Conservation (phyloP, 495 filamentous ascomycete genomes). For the Aspergillus bridgeri region DNA sequence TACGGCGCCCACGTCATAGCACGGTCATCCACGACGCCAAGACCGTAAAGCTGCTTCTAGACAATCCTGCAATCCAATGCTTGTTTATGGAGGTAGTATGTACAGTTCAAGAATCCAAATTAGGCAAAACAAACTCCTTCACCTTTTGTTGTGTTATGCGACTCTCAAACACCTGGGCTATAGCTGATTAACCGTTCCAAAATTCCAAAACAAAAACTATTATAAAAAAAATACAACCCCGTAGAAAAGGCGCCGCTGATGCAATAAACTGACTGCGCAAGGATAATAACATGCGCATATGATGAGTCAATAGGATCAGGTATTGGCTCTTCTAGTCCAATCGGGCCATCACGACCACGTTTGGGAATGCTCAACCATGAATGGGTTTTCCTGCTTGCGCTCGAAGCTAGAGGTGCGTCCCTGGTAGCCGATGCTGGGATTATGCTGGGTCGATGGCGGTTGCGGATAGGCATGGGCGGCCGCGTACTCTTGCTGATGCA, state of each 20-base stretch:
- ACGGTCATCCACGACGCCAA: not conserved
- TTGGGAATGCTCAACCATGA: not conserved
- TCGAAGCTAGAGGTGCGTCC: not conserved
- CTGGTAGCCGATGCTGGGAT: slow-evolving; percentile 19
- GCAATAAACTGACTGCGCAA: not conserved
- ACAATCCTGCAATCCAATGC: not conserved
- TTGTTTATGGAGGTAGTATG: not conserved
- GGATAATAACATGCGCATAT: not conserved
- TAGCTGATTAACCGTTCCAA: not conserved
- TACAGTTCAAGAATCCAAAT: not conserved
- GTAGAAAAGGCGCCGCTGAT: not conserved
- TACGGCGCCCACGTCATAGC: not conserved
- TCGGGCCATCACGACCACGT: not conserved
- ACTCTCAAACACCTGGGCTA: not conserved
- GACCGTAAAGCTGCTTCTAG: not conserved
- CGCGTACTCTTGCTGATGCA: slow-evolving; percentile 34
- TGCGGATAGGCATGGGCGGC: slow-evolving; percentile 19
- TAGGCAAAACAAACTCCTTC: not conserved
- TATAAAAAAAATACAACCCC: not conserved
- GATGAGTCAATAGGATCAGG: not conserved
- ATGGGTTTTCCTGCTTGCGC: not conserved
- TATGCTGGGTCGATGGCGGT: slow-evolving; percentile 24
- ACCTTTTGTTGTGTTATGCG: not conserved
- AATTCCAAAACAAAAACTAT: not conserved
- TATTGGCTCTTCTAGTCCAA: no score